Evolutionary conservation across 2,329 filamentous ascomycete genomes (phyloP), one percentile per base, ranked within the genome.

Genomic region (Aspergillus japonicus): DNA sequence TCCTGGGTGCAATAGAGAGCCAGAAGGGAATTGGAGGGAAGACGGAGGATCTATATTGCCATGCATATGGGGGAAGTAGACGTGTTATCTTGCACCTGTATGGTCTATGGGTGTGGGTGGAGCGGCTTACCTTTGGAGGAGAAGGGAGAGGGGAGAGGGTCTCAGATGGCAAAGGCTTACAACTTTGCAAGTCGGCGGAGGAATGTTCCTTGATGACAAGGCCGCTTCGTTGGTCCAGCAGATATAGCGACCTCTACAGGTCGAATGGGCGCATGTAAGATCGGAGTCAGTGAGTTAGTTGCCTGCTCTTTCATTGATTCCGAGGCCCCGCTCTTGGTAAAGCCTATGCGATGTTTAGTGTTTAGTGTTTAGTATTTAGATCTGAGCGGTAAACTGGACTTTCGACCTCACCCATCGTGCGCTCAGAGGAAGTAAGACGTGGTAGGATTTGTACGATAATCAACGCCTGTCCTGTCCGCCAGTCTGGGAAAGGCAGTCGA

Each of bases 31-130:
- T 44, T 44, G 51, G 26, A 54, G 33, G 50, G 31, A 39, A 39
- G 42, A 33, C 33, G 42, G 21, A 55, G 29, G 33, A 58, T 54
- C 52, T 33, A 21, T 53, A 48, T 33, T 24, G 42, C 54, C 57
- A 44, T 57, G 57, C 42, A 57, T 50, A 48, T 44, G 48, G 52
- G 33, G n/a, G 24, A 33, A 54, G 39, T 59, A 42, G 60, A 62
- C 60, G 60, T 62, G 60, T 62, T 59, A 55, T 44, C 53, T 54
- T 44, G 24, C 39, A 61, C 59, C 56, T 59, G 57, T 56, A 56
- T 44, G 39, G 44, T 50, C 33, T 14, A 31, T 31, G 29, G 26
- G n/a, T 35, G n/a, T 35, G 26, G 49, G 50, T 44, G 35, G 50
- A 26, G 33, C 42, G 33, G 16, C 8, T 16, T 35, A 12, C 33